Base-by-base conservation (phyloP, 1,284 basidiomycete genomes). In the Laetiporus sulphureus region DNA sequence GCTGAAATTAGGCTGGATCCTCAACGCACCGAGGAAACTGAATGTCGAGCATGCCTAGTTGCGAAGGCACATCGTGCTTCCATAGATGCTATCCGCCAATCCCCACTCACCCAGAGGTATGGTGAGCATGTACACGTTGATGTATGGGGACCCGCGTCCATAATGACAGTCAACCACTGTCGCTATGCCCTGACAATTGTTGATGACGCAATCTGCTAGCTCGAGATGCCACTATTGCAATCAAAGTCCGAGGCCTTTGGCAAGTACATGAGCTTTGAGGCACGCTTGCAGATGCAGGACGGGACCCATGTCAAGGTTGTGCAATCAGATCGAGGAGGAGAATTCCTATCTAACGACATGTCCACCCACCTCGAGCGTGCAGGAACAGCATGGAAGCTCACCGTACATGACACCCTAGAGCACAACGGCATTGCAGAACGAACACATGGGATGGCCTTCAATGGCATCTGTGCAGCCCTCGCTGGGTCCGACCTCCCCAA, bases 371-470 rank as follows among this genome's bases (percentile, higher is more conserved):
- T 47, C 29, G 41, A 45, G 15, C 19, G 27, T 3, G 41, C 41
- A 6, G 49, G 47, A 2, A 49, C 45, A 4, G n/a, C 18, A 4
- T 37, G 42, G 3, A 24, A 35, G 10, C 49, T 50, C 19, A 49
- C 33, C 8, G 12, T 21, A 8, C 33, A 35, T 35, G 33, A 35
- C 33, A 19, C 33, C 5, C 33, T 20, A 1, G 50, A 54, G 10
- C 62, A 67, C 35, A 69, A 68, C 41, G 64, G 67, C 20, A 47
- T 49, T 61, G 6, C 46, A 61, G 11, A 68, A 67, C 42, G 49
- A 56, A 18, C 20, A 8, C 12, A 35, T 15, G 6, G n/a, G 13
- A 70, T 55, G 21, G 41, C 18, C 25, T 13, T 27, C 25, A 27
- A 27, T 27, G 25, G 25, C 8, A 50, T 41, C 1, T 37, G 52